A percentile compares a stretch with the other conserved stretches of the same genome.
phyloP scores from a whole-genome alignment of 176 grass and related monocot species.

The Carex myosuroides region DNA sequence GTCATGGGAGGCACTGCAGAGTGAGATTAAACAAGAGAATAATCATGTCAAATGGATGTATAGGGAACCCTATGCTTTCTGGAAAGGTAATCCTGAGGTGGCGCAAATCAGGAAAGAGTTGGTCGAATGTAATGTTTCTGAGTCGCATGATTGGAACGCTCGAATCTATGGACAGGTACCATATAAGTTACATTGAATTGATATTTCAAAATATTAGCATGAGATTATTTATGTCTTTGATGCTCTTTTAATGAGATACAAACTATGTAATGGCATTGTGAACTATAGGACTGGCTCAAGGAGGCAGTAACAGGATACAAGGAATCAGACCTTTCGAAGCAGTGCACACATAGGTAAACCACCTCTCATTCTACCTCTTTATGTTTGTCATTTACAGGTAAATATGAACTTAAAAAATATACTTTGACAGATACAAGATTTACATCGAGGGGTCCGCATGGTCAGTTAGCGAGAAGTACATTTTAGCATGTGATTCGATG shows the following conservation, averaged over 20 bases:
- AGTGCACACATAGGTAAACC: constrained; percentile 66
- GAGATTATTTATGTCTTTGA: not conserved
- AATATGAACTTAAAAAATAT: not conserved
- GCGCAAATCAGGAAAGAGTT: constrained; percentile 44
- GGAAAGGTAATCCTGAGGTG: constrained; percentile 89
- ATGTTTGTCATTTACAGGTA: not conserved
- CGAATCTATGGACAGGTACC: constrained; percentile 70
- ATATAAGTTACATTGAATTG: not conserved
- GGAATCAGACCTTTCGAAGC: constrained; percentile 54
- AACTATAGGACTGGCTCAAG: constrained; percentile 70
- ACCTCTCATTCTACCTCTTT: not conserved
- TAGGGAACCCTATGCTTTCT: constrained; percentile 81
- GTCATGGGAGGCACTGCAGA: constrained; percentile 51
- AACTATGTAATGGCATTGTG: not conserved
- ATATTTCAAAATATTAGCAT: not conserved
- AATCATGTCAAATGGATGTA: constrained; percentile 38
- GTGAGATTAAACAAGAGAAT: constrained; percentile 49
- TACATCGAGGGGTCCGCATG: constrained; percentile 88
- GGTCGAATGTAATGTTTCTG: constrained; percentile 66
- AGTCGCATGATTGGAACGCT: constrained; percentile 59
- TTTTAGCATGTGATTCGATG: constrained; percentile 85
- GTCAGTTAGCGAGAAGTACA: constrained; percentile 94
- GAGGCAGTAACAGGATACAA: constrained; percentile 58
- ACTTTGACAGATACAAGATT: constrained; percentile 59
- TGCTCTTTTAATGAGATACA: too few species aligned